Base-by-base conservation (phyloP, 305 asterid genomes). In the Fraxinus velutina region DNA sequence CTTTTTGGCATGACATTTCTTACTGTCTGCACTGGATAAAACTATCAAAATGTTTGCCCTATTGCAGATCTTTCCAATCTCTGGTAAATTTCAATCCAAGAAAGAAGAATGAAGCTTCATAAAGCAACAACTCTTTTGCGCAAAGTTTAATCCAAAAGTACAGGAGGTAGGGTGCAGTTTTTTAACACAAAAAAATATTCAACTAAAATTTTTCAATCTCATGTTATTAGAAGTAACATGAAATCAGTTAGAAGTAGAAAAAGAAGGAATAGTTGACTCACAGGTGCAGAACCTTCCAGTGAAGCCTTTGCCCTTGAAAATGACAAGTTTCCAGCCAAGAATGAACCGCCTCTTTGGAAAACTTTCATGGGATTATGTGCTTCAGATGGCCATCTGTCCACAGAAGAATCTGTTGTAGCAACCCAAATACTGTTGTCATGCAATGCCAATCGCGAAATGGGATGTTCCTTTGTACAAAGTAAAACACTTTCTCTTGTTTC, bases 271-370 rank as follows among this genome's bases (percentile, higher is more conserved):
- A 55, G 57, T 24, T 19, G 82, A 92, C 99, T 90, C 92, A 95
- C 99, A 78, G 98, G 99, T 76, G 97, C 91, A 52, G 98, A 95
- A 66, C 98, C 99, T 88, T 95, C 99, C 79, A 93, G 76, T 42
- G 98, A 93, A 79, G 89, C 90, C 93, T 94, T 91, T 75, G 99
- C 94, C 87, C 99, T 92, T 76, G 97, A 93, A 89, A 95, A 95
- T 42, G 97, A 95, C 89, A 95, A 92, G 88, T 93, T 95, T 78
- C 99, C 98, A 76, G 98, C 99, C 87, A 92, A 91, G 86, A 93
- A 95, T 19, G 99, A 93, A 81, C 97, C 95, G 13, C 99, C 99
- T 88, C 87, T 90, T 86, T 95, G 91, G 79, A 93, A 93, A 84
- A 93, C 91, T 89, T 91, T 95, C 84, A 82, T 83, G 75, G 99